phyloP scores from a whole-genome alignment of 768 basidiomycete species.

The Chalciporus piperatus region DNA sequence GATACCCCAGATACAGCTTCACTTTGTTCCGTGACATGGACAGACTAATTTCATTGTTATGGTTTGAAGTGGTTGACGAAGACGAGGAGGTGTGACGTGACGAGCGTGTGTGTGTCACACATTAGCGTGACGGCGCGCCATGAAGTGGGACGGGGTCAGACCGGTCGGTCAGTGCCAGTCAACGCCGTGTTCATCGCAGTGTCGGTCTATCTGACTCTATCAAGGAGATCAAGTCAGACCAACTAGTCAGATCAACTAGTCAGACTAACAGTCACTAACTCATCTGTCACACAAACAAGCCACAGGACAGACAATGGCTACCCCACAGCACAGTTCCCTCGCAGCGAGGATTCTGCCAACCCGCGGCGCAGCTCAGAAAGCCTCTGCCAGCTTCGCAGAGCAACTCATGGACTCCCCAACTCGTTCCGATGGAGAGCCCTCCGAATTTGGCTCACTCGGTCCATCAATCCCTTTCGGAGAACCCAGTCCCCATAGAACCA shows the following conservation, averaged over 20 bases:
- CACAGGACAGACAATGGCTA: too few species aligned
- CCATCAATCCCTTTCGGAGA: conserved; percentile 25
- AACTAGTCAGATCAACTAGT: too few species aligned
- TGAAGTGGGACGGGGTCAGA: too few species aligned
- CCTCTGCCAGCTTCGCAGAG: conserved; percentile 30
- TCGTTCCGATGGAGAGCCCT: conserved; percentile 22
- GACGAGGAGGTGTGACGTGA: not conserved
- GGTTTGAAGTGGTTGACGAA: too few species aligned
- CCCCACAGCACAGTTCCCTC: conserved; percentile 1
- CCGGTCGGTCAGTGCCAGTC: too few species aligned
- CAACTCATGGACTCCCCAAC: conserved; percentile 30
- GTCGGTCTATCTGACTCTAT: too few species aligned
- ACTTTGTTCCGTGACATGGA: not conserved
- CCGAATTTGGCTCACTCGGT: conserved; percentile 3
- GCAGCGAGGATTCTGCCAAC: conserved; percentile 19
- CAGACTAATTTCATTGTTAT: too few species aligned
- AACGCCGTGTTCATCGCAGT: not conserved
- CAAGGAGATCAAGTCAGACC: too few species aligned
- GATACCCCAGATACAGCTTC: not conserved
- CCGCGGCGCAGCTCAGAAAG: conserved; percentile 35
- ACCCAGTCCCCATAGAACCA: conserved; percentile 18
- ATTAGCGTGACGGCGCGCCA: conserved; percentile 14
- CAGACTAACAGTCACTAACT: too few species aligned
- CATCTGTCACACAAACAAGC: not conserved
- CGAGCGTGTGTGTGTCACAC: conserved; percentile 10